Percentiles rank a stretch among this genome's conserved stretches.
These are phyloP conservation scores for Conringia planisiliqua DNA, from an alignment of 345 rosid genomes.

Conservation along the genomic window DNA sequence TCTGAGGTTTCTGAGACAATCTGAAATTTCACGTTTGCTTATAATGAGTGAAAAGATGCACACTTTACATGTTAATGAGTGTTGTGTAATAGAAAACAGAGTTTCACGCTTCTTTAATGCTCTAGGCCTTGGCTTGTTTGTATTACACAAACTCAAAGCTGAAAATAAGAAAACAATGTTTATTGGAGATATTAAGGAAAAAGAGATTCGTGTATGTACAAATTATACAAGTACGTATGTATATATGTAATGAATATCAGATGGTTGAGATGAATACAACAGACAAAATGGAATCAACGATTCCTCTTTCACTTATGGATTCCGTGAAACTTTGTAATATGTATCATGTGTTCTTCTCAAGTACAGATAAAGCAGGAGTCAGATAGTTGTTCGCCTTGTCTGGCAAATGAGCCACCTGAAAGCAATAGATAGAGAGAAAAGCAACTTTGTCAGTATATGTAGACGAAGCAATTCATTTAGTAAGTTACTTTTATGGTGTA, in stretches of 20 bases:
- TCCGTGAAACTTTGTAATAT: background rate
- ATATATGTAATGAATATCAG: conserved; percentile 5
- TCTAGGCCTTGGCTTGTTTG: background rate
- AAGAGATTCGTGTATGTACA: conserved; percentile 24
- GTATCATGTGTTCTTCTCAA: conserved; percentile 83
- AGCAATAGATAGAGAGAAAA: conserved; percentile 5
- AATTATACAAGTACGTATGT: conserved; percentile 27
- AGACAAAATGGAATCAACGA: conserved; percentile 1
- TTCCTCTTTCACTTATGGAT: background rate
- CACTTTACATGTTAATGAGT: background rate
- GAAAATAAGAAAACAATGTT: conserved; percentile 12
- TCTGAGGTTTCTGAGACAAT: background rate
- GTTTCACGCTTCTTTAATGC: background rate
- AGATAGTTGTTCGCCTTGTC: conserved; percentile 96
- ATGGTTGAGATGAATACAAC: conserved; percentile 9
- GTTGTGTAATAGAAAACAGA: background rate
- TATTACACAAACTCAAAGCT: conserved; percentile 7
- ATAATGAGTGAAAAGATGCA: background rate
- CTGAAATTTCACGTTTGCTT: background rate
- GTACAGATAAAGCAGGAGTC: conserved; percentile 80
- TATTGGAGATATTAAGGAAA: background rate
- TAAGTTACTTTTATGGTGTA: background rate
- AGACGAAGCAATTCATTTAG: background rate
- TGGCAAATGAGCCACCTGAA: conserved; percentile 91
- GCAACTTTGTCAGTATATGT: background rate